These are phyloP conservation scores for Chalciporus chontae DNA, from an alignment of 768 basidiomycete genomes.

Conservation along the genomic window DNA sequence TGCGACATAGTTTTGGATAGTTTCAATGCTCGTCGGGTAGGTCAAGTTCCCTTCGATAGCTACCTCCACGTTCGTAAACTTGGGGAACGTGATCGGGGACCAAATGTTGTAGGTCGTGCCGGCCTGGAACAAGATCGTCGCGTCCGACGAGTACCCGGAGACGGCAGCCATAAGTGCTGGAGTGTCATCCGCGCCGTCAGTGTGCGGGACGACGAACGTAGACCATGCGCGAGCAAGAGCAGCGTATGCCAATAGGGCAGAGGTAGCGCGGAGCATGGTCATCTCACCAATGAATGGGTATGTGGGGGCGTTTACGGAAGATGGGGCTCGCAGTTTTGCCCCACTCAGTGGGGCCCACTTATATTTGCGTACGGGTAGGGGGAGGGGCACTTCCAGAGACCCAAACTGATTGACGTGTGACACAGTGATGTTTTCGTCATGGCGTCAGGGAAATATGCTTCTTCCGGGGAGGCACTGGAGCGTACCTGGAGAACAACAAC, in stretches of 20 bases:
- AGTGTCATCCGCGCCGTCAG: slow-evolving; percentile 47
- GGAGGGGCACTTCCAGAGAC: no score
- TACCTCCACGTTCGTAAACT: slow-evolving; percentile 54
- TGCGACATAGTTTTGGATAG: slow-evolving; percentile 47
- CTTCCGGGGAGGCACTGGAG: no score
- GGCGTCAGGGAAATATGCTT: no score
- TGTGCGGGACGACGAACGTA: slow-evolving; percentile 51
- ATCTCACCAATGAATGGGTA: no score
- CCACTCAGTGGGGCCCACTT: no score
- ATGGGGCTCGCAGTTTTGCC: no score
- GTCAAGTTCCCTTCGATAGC: slow-evolving; percentile 55
- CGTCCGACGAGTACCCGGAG: slow-evolving; percentile 35
- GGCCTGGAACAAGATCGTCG: slow-evolving; percentile 55
- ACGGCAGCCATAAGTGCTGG: slow-evolving; percentile 45
- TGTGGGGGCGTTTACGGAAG: no score
- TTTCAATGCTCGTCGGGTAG: slow-evolving; percentile 49
- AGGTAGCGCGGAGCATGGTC: no score
- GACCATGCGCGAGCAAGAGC: slow-evolving; percentile 37
- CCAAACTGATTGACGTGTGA: no score
- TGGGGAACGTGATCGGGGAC: slow-evolving; percentile 55
- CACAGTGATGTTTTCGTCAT: no score
- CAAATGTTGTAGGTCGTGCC: slow-evolving; percentile 60
- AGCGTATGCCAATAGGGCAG: slow-evolving; percentile 16
- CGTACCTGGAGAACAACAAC: no score
- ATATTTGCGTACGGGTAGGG: no score